Evolutionary conservation across 2,329 filamentous ascomycete genomes (phyloP).

Genomic region (Epichloe hybrida): DNA sequence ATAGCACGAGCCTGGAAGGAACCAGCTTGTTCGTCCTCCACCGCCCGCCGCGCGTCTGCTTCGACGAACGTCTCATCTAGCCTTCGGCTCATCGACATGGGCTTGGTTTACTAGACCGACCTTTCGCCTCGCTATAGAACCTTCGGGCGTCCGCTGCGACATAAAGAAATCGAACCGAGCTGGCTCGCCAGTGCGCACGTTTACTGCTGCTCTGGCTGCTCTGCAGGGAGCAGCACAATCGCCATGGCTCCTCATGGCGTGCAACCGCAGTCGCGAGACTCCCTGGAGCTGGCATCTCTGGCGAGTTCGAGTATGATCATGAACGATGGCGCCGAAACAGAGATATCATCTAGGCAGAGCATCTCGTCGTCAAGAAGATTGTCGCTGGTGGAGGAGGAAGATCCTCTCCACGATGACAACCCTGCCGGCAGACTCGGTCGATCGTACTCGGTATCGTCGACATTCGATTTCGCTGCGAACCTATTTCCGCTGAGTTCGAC

Average conservation of each 20-base stretch:
- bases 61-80: neutral
- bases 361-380: constrained; percentile 84
- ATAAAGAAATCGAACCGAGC: neutral
- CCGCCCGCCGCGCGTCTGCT: neutral
- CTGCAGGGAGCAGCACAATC: constrained; percentile 11
- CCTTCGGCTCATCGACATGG: constrained; percentile 12
- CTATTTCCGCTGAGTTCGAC: constrained; percentile 86
- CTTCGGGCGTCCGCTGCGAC: neutral
- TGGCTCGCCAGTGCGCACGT: neutral
- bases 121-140: neutral
- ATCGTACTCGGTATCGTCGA: constrained; percentile 81
- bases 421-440: constrained; percentile 37
- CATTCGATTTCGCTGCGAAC: constrained; percentile 89
- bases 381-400: constrained; percentile 70
- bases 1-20: neutral
- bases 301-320: constrained; percentile 56
- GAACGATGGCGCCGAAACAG: constrained; percentile 41
- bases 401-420: constrained; percentile 52
- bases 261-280: constrained; percentile 57
- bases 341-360: constrained; percentile 66
- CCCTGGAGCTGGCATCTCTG: constrained; percentile 87
- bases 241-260: constrained; percentile 27
- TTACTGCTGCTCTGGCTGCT: neutral
- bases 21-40: neutral
- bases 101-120: constrained; percentile 11